Evolutionary conservation across 352 stramenopile genomes (phyloP).

Genomic region (Phytopythium sindhum): DNA sequence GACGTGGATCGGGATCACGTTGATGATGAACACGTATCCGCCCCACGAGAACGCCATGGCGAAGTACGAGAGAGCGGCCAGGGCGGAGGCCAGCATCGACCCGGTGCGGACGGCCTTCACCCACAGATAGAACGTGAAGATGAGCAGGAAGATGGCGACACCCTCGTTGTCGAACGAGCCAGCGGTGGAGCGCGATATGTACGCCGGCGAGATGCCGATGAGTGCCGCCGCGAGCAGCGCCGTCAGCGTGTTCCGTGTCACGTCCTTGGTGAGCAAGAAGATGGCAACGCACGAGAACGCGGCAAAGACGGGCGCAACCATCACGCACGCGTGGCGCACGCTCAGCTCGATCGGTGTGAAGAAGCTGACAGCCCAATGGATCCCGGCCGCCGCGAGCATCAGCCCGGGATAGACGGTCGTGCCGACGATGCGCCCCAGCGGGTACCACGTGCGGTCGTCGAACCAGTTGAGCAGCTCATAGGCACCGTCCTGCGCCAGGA

Average conservation of each 20-base stretch:
- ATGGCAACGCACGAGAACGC: constrained; percentile 80
- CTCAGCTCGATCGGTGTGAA: constrained; percentile 29
- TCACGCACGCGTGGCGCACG: constrained; percentile 88
- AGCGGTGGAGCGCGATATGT: constrained; percentile 96
- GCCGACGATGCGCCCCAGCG: constrained; percentile 89
- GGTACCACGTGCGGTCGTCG: constrained; percentile 95
- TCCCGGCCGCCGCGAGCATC: constrained; percentile 76
- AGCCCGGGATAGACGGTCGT: constrained; percentile 93
- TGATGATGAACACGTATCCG: constrained; percentile 99
- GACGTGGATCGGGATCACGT: constrained; percentile 97
- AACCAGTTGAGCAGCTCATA: constrained; percentile 98
- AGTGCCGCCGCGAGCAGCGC: constrained; percentile 89
- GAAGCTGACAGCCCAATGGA: constrained; percentile 58
- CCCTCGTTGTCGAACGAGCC: constrained; percentile 99
- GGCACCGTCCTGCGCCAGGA: constrained; percentile 87
- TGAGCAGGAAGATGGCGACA: constrained; percentile 97
- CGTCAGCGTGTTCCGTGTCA: constrained; percentile 61
- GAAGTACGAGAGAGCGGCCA: constrained; percentile 92
- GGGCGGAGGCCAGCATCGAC: constrained; percentile 64
- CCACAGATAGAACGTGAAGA: constrained; percentile 97
- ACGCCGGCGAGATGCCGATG: constrained; percentile 94
- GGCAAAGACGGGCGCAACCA: constrained; percentile 88
- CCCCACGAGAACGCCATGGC: constrained; percentile 97
- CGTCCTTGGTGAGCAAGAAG: constrained; percentile 86
- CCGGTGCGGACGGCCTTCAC: constrained; percentile 77